Evolutionary conservation across 129 eudicot species (phyloP), one percentile per base, ranked within the genome.

Genomic region (Artemisia argyi): DNA sequence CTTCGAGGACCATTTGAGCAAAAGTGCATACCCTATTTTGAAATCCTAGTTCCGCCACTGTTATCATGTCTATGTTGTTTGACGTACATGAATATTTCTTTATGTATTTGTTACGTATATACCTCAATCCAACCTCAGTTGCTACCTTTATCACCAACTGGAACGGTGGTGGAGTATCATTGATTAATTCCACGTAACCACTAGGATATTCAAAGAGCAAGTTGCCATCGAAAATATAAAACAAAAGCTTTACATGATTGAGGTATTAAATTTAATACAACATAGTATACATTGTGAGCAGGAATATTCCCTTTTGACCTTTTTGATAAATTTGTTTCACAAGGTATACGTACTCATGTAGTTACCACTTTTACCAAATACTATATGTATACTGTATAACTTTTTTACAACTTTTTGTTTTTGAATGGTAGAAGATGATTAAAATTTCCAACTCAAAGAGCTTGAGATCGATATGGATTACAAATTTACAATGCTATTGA

Each of bases 91-190:
- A 11, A 3, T 65, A 66, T 19, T 59, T 59, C 17, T 66, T 44
- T 68, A 59, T 61, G 69, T 61, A 77, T 62, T 70, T 69, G 66
- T 70, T 70, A 69, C 39, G 72, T 70, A 42, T 22, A 77, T 71
- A 53, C 51, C 53, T 62, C 56, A 44, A 56, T 75, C 47, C 79
- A 56, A 75, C 49, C 66, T 53, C 32, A 61, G 51, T 77, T 61
- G 76, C 66, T 13, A 24, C 58, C 76, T 69, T 77, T 70, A 35
- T 35, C 20, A 70, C 66, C 76, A 78, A 75, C 79, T 56, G 44
- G 18, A 39, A 22, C 22, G 7, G 68, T 63, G 52, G 39, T 64
- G 66, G 51, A 55, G 79, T 56, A 66, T 56, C 35, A 44, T 66
- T 0, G 57, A 14, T 77, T 39, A 42, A 44, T 69, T 62, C 0